Evolutionary conservation across 148 eudicot genomes (phyloP).

Genomic region (Drosera capensis): DNA sequence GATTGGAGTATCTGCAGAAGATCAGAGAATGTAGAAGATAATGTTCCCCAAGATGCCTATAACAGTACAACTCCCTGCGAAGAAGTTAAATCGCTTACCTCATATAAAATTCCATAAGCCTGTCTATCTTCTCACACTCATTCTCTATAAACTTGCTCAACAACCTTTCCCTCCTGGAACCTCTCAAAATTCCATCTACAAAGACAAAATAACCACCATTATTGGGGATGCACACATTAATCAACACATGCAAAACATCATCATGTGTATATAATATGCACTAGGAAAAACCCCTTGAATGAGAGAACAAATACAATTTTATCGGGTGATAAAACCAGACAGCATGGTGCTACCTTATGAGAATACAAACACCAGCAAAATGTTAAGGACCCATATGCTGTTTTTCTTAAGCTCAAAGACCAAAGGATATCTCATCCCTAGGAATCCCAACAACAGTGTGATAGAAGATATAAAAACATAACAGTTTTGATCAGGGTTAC

Average conservation of each 20-base stretch:
- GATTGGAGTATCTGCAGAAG: constrained; percentile 59
- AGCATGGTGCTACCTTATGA: no score
- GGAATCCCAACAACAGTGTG: no score
- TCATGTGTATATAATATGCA: no score
- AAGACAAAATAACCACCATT: background rate
- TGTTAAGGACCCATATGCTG: no score
- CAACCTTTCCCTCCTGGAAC: constrained; percentile 93
- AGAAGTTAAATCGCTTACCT: constrained; percentile 32
- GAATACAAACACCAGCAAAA: no score
- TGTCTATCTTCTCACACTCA: constrained; percentile 94
- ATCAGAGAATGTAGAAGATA: background rate
- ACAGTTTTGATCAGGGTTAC: no score
- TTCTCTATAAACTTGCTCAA: constrained; percentile 86
- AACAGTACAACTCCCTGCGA: background rate
- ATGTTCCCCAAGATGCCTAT: background rate
- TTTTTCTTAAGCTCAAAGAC: no score
- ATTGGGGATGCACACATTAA: background rate
- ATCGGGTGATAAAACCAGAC: no score
- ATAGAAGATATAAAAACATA: no score
- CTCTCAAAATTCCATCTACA: constrained; percentile 86
- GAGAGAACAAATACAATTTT: no score
- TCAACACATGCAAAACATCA: background rate
- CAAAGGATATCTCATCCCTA: no score
- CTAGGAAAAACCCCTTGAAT: no score
- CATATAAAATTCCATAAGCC: constrained; percentile 90